Evolutionary conservation across 257 asterid species (phyloP).

Genomic region (Solanum tarijense): DNA sequence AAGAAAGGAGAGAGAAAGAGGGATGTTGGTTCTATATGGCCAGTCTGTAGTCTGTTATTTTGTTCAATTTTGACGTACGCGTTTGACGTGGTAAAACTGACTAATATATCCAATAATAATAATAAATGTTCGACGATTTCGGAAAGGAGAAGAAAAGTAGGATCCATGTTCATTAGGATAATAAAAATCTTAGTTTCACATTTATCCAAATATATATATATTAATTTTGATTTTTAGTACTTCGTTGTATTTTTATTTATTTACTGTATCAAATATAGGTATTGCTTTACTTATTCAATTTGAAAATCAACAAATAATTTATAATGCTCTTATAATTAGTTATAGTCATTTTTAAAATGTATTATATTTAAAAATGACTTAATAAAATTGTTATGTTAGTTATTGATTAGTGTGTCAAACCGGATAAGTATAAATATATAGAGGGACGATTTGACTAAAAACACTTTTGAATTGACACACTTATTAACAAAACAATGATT

Average conservation of each 20-base stretch:
- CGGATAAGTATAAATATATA: too few species aligned
- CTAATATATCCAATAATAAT: too few species aligned
- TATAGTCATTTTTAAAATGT: too few species aligned
- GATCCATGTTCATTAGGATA: not conserved
- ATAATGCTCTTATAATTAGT: too few species aligned
- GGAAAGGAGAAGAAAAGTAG: too few species aligned
- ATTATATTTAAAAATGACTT: too few species aligned
- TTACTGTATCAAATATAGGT: not conserved
- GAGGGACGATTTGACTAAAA: not conserved
- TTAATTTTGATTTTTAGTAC: too few species aligned
- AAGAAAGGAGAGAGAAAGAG: constrained; percentile 25
- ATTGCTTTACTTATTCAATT: too few species aligned
- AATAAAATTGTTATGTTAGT: not conserved
- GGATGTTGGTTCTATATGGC: constrained; percentile 21
- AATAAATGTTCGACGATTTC: not conserved
- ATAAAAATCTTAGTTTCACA: not conserved
- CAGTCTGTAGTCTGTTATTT: not conserved
- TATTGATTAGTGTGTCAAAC: not conserved
- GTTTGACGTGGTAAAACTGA: not conserved
- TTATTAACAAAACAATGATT: too few species aligned
- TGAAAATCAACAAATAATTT: too few species aligned
- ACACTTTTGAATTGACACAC: too few species aligned
- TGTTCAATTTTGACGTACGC: not conserved
- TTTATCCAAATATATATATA: not conserved
- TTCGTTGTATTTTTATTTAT: too few species aligned